Evolutionary conservation across 2,329 filamentous ascomycete genomes (phyloP).

Genomic region (Chaetomiaceae sp.): DNA sequence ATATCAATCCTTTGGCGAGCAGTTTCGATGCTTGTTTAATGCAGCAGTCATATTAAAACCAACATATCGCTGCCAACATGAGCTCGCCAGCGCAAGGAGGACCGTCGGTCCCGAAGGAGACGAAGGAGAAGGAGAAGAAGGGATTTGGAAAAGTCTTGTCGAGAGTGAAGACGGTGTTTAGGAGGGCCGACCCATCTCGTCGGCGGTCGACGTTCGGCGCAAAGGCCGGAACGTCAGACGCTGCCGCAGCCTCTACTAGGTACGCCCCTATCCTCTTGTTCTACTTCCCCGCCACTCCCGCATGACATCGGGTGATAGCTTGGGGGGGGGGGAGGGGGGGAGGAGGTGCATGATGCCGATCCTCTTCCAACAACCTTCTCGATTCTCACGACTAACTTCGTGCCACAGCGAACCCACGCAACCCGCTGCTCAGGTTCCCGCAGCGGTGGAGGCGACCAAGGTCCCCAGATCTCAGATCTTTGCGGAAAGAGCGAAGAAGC

Average conservation of each 20-base stretch:
- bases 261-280: conserved; percentile 9
- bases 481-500: conserved; percentile 53
- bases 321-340: too few relatives aligned
- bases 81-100: conserved; percentile 40
- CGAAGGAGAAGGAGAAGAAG: conserved; percentile 43
- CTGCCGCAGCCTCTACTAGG: conserved; percentile 17
- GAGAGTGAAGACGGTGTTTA: conserved; percentile 49
- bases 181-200: conserved; percentile 36
- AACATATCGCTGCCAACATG: conserved; percentile 31
- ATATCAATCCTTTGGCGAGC: too few relatives aligned
- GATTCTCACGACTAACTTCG: conserved; percentile 1
- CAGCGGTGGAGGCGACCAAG: conserved; percentile 27
- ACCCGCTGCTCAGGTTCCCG: conserved; percentile 12
- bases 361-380: too few relatives aligned
- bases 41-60: too few relatives aligned
- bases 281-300: too few relatives aligned
- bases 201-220: conserved; percentile 21
- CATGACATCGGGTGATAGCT: too few relatives aligned
- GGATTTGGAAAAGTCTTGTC: conserved; percentile 46
- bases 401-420: conserved; percentile 14
- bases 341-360: too few relatives aligned
- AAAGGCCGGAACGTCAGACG: conserved; percentile 17
- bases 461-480: conserved; percentile 49
- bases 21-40: neutral
- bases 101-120: conserved; percentile 36